A percentile compares a stretch with the other conserved stretches of the same genome.
Conservation (phyloP, 805 yeast species). For the Saturnispora diversa region DNA sequence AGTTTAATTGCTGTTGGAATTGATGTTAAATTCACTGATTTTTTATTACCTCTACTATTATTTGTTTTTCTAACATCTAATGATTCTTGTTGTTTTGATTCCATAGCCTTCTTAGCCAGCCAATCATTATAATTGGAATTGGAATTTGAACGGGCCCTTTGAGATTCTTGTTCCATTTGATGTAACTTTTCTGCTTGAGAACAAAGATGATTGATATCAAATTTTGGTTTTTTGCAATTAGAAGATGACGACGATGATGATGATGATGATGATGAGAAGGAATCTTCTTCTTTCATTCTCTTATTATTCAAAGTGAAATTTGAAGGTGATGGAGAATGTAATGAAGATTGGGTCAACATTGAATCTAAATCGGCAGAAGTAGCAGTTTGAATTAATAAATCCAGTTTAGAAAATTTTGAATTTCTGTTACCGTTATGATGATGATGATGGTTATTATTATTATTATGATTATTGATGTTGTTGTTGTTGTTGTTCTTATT, state of each 20-base stretch:
- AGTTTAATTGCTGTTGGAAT: conserved; percentile 22
- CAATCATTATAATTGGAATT: background rate
- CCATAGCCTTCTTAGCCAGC: conserved; percentile 1
- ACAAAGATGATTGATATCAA: conserved; percentile 5
- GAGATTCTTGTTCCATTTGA: background rate
- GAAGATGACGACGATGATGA: no score
- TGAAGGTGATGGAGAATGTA: no score
- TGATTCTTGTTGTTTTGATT: background rate
- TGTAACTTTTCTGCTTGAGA: conserved; percentile 9
- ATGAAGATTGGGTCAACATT: conserved; percentile 1
- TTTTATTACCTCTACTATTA: background rate
- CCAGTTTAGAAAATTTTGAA: conserved; percentile 22
- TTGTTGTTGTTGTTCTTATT: no score
- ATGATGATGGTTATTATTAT: conserved; percentile 15
- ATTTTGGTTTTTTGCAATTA: background rate
- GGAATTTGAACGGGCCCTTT: background rate
- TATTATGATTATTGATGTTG: no score
- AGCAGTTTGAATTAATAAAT: conserved; percentile 28
- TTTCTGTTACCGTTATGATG: conserved; percentile 8
- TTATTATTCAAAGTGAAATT: no score
- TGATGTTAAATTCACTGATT: background rate
- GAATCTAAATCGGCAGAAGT: conserved; percentile 15
- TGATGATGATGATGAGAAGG: no score
- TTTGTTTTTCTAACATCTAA: background rate
- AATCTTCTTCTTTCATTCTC: no score